Percentiles rank a stretch among this genome's conserved stretches.
Evolutionary conservation across 306 rosid genomes (phyloP).

Genomic region (Acacia acuminata): DNA sequence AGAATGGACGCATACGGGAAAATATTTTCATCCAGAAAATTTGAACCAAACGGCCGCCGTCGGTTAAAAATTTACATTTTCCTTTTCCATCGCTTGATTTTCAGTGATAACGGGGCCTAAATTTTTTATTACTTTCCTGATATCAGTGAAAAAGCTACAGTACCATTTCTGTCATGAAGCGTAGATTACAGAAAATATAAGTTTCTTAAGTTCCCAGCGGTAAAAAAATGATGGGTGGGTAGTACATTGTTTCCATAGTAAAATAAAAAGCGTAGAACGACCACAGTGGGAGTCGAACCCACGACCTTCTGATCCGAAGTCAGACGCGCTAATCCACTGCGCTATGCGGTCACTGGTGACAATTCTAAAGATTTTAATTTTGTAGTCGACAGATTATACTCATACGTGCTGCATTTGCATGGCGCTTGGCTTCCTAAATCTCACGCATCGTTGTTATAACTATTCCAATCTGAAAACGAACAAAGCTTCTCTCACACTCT

Average conservation of each 20-base stretch:
- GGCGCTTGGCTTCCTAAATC: not conserved
- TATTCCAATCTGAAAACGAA: too few relatives aligned
- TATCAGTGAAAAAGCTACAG: not conserved
- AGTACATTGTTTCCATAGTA: too few relatives aligned
- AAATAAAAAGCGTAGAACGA: not conserved
- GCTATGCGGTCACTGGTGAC: not conserved
- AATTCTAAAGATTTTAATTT: not conserved
- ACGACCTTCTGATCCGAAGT: slow-evolving; percentile 36
- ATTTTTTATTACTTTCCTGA: not conserved
- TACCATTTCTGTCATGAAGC: not conserved
- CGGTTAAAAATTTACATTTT: too few relatives aligned
- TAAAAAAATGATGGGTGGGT: too few relatives aligned
- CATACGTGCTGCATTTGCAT: too few relatives aligned
- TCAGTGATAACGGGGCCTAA: too few relatives aligned
- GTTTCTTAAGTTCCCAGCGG: too few relatives aligned
- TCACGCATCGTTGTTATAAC: not conserved
- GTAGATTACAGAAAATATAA: not conserved
- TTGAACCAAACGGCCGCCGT: too few relatives aligned
- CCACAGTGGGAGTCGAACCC: slow-evolving; percentile 33
- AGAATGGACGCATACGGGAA: too few relatives aligned
- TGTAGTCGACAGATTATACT: not conserved
- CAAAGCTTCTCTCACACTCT: too few relatives aligned
- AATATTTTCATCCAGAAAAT: too few relatives aligned
- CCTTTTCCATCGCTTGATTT: too few relatives aligned
- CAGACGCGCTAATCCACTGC: slow-evolving; percentile 35